These are phyloP conservation scores for Candolleomyces aberdarensis DNA, from an alignment of 768 basidiomycete genomes.

Conservation along the genomic window DNA sequence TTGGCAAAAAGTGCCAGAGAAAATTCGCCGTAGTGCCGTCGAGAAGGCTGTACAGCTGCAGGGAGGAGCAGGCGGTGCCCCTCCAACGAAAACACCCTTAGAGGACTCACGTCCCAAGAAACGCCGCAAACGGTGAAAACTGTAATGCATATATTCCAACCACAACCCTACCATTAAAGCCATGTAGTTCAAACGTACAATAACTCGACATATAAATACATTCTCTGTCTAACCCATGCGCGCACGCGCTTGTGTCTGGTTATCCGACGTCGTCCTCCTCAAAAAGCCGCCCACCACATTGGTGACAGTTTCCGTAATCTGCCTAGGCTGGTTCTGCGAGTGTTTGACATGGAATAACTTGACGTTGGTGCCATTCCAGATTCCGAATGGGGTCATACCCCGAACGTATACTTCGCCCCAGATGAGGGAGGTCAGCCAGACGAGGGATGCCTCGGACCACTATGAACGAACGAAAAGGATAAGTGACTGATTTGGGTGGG, in stretches of 20 bases:
- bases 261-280: slow-evolving; percentile 43
- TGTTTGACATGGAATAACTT: slow-evolving; percentile 92
- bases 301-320: slow-evolving; percentile 74
- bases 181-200: background rate
- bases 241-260: background rate
- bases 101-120: background rate
- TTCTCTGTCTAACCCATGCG: background rate
- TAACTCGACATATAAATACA: background rate
- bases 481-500: background rate
- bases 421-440: slow-evolving; percentile 90
- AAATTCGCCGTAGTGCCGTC: slow-evolving; percentile 61
- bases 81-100: background rate
- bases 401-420: slow-evolving; percentile 97
- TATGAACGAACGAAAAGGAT: slow-evolving; percentile 24
- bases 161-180: background rate
- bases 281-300: slow-evolving; percentile 80
- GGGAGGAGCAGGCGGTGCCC: background rate
- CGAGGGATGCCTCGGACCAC: slow-evolving; percentile 91
- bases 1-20: slow-evolving; percentile 79
- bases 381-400: slow-evolving; percentile 79
- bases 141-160: background rate
- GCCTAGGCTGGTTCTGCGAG: slow-evolving; percentile 62
- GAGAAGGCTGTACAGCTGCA: slow-evolving; percentile 33
- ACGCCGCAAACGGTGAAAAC: background rate
- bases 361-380: slow-evolving; percentile 90